Conservation (phyloP, 2,329 filamentous ascomycete species). For the Cryphonectria naterciae region DNA sequence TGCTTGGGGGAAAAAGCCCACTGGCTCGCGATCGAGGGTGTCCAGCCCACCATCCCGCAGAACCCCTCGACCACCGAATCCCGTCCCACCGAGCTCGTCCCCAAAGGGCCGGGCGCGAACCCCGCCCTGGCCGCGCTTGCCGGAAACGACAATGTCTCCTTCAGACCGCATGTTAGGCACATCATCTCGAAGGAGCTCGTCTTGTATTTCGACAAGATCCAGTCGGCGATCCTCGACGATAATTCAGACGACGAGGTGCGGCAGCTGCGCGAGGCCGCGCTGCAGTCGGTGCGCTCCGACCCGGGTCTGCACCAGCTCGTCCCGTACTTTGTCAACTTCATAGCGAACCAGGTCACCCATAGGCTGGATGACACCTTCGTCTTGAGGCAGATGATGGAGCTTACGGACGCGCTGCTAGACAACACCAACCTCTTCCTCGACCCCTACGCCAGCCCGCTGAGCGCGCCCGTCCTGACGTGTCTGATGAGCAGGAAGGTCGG, state of each 20-base stretch:
- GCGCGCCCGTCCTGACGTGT: slow-evolving; percentile 89
- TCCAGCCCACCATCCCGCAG: slow-evolving; percentile 94
- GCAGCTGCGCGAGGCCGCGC: slow-evolving; percentile 77
- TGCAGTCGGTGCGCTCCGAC: slow-evolving; percentile 84
- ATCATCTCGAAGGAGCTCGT: slow-evolving; percentile 95
- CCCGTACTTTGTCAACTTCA: slow-evolving; percentile 95
- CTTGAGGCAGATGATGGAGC: slow-evolving; percentile 88
- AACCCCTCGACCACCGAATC: slow-evolving; percentile 89
- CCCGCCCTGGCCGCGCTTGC: slow-evolving; percentile 80
- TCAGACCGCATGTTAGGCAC: slow-evolving; percentile 93
- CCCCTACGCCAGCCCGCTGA: slow-evolving; percentile 66
- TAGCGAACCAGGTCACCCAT: slow-evolving; percentile 95
- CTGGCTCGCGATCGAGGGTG: slow-evolving; percentile 96
- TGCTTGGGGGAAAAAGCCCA: slow-evolving; percentile 64
- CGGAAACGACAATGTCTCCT: slow-evolving; percentile 79
- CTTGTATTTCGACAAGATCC: slow-evolving; percentile 96
- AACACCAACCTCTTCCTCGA: slow-evolving; percentile 79
- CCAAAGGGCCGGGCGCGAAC: slow-evolving; percentile 88
- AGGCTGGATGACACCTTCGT: slow-evolving; percentile 88
- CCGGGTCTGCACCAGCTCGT: slow-evolving; percentile 93
- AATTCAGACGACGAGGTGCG: slow-evolving; percentile 77
- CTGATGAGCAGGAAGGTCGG: slow-evolving; percentile 84
- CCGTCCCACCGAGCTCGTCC: slow-evolving; percentile 80
- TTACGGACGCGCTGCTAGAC: slow-evolving; percentile 80
- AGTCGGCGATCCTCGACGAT: slow-evolving; percentile 84